Evolutionary conservation across 129 eudicot species (phyloP), one percentile per base, ranked within the genome.

Genomic region (Chrysanthemum lavandulifolium): DNA sequence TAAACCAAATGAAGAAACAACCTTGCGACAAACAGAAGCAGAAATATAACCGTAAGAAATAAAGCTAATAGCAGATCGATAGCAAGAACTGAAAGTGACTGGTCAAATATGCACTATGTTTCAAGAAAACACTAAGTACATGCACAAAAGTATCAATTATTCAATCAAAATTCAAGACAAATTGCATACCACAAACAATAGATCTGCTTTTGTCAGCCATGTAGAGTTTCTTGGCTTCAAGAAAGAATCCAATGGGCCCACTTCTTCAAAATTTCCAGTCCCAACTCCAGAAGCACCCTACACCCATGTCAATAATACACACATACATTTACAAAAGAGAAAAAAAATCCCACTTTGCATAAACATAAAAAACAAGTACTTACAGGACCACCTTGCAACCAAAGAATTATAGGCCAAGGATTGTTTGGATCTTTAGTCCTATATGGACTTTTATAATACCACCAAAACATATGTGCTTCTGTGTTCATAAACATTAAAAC

Each of bases 351-450:
- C 21, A 27, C 29, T 25, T 68, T 33, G 51, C 0, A 56, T 31
- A 55, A 19, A 69, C 12, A 29, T n/a, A 63, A 3, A 69, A 70
- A 7, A 15, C 3, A 5, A 55, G 3, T 18, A 72, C 96, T 86
- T 77, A 88, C 97, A 65, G 97, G 96, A 62, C 97, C 97, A 79
- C 98, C 98, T 85, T 92, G 96, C 66, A 92, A 76, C 98, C 98
- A 92, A 47, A 92, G 86, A 83, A 92, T 77, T 12, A 89, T 80
- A n/a, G 98, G 98, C 98, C 98, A 92, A 23, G 94, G 88, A 48
- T 79, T 89, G 70, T 76, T 75, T 80, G 96, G 84, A 87, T 84
- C 84, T 48, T 89, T 62, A 66, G 82, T 82, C 54, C 98, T 86
- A 51, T 85, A 74, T 25, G 98, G 96, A 80, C 96, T 92, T 82